Evolutionary conservation across 2,329 filamentous ascomycete genomes (phyloP), one percentile per base, ranked within the genome.

Genomic region (Podosphaera xanthii): DNA sequence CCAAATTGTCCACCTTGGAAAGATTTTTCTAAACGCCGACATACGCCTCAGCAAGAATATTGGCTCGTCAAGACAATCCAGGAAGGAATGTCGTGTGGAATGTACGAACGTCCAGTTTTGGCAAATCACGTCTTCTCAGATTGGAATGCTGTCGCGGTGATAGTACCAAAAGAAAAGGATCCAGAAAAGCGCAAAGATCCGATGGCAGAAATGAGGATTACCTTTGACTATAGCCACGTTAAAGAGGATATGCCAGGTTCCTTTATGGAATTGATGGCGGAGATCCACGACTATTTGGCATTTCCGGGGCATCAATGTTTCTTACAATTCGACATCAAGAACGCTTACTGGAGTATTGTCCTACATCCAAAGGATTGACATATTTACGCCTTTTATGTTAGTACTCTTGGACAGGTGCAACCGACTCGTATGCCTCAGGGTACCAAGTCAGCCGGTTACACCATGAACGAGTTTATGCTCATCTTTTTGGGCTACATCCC

Each of bases 291-390:
- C 22, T 22, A 22, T 22, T 22, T 22, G 42, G 7, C 2, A 33
- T 33, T 34, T 35, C 50, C 30, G 36, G 31, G 30, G 2, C 31
- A 35, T 33, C 4, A 54, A 6, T 54, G 10, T 35, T 54, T 54
- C 31, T 54, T 33, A 10, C 30, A 54, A 35, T 54, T 54, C 31
- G 50, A 54, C 31, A 34, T 54, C 50, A 54, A 54, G 50, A 33
- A 35, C 50, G 22, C 50, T 14, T 54, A 54, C 31, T 54, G n/a
- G 50, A 54, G 50, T 54, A 54, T 54, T 54, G 48, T 50, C 48
- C 48, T 50, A 50, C 48, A 50, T 50, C 48, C 48, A 8, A 14
- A 50, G 31, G 48, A 50, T 54, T 1, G 31, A 34, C 4, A 34
- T 10, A 54, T 35, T 9, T 35, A 33, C n/a, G 50, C 22, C 50